Conservation (phyloP, 2,329 filamentous ascomycete genomes). For the Chaetomium olivaceum region DNA sequence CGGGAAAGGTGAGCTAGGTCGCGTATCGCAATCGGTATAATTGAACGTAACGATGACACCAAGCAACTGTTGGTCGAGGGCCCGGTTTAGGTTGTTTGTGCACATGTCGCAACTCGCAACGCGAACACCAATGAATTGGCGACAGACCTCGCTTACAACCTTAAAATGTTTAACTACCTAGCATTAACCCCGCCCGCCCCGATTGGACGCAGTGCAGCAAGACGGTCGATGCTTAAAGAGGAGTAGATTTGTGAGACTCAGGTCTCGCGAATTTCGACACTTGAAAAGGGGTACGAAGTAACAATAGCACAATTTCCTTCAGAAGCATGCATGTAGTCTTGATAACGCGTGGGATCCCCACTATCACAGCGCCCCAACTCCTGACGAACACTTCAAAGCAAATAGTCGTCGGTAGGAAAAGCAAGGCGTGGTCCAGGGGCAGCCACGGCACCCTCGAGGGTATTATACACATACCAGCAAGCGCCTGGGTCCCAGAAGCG, state of each 20-base stretch:
- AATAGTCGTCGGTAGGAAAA: background rate
- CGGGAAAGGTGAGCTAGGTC: background rate
- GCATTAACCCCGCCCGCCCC: background rate
- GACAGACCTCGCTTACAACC: background rate
- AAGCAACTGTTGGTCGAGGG: background rate
- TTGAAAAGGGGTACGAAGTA: background rate
- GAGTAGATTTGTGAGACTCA: background rate
- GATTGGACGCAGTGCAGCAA: background rate
- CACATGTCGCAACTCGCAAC: background rate
- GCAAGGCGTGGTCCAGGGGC: background rate
- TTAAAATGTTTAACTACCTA: background rate
- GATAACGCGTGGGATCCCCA: background rate
- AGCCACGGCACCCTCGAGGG: background rate
- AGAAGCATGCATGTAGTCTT: background rate
- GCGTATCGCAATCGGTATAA: background rate
- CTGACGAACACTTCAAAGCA: background rate
- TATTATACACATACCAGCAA: conserved; percentile 9
- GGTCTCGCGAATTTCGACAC: background rate
- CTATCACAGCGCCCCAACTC: conserved; percentile 3
- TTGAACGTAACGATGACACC: background rate
- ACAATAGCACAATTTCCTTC: background rate
- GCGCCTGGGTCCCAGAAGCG: background rate
- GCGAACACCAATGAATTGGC: background rate
- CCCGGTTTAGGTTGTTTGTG: background rate
- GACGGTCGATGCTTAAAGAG: background rate